Evolutionary conservation across 805 yeast species (phyloP).

Genomic region (Saturnispora saitoi): DNA sequence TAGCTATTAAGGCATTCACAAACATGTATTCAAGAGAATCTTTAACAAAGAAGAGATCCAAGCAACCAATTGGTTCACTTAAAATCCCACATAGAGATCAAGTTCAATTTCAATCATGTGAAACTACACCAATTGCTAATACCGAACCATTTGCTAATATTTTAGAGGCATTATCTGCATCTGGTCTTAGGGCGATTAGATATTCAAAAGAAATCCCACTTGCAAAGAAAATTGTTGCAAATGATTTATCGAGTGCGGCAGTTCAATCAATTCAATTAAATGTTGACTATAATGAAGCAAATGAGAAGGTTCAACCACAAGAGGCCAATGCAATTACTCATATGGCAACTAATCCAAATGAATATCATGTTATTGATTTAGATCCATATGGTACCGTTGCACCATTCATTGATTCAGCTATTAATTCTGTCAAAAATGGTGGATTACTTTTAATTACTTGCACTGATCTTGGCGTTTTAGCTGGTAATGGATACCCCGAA

Average conservation of each 20-base stretch:
- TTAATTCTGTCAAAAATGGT: slow-evolving; percentile 73
- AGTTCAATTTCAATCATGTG: slow-evolving; percentile 13
- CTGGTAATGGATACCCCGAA: slow-evolving; percentile 95
- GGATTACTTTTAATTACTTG: slow-evolving; percentile 89
- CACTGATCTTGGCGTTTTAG: slow-evolving; percentile 91
- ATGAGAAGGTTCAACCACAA: slow-evolving; percentile 50
- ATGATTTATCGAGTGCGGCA: slow-evolving; percentile 81
- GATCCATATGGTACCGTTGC: slow-evolving; percentile 98
- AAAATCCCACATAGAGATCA: slow-evolving; percentile 15
- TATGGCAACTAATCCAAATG: slow-evolving; percentile 49
- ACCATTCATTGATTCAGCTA: slow-evolving; percentile 89
- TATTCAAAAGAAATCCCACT: slow-evolving; percentile 87
- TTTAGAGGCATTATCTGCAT: slow-evolving; percentile 87
- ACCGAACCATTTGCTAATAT: slow-evolving; percentile 49
- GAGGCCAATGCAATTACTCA: slow-evolving; percentile 86
- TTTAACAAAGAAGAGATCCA: slow-evolving; percentile 23
- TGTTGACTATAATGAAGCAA: slow-evolving; percentile 55
- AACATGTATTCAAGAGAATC: slow-evolving; percentile 42
- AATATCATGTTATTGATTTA: slow-evolving; percentile 80
- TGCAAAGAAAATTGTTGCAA: slow-evolving; percentile 70
- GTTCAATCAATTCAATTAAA: slow-evolving; percentile 72
- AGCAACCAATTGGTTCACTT: slow-evolving; percentile 15
- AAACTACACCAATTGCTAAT: slow-evolving; percentile 8
- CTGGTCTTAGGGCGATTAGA: slow-evolving; percentile 89
- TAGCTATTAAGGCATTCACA: slow-evolving; percentile 82